Percentiles rank a stretch among this genome's conserved stretches.
Evolutionary conservation across 768 basidiomycete species (phyloP).

Genomic region (Lactarius hatsudake): DNA sequence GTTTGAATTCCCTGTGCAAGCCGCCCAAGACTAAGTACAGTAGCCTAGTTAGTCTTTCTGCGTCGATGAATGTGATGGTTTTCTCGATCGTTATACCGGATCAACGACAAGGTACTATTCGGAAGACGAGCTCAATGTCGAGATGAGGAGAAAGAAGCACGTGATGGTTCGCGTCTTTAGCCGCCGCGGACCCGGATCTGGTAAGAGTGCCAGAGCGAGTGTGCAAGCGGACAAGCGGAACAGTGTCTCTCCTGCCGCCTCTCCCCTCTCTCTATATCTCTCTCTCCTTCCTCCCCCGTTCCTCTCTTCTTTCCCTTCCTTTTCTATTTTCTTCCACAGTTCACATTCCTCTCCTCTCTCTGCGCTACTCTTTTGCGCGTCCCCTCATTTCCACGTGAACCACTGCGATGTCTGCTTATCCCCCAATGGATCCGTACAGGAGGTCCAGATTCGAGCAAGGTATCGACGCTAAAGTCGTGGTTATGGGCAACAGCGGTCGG

Average conservation of each 20-base stretch:
- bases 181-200: background rate
- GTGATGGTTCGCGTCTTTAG: background rate
- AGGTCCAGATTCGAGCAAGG: constrained; percentile 74
- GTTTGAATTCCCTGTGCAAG: constrained; percentile 83
- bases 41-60: constrained; percentile 29
- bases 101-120: background rate
- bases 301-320: background rate
- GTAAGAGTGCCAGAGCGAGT: background rate
- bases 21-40: constrained; percentile 52
- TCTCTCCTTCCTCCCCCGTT: constrained; percentile 29
- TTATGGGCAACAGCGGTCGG: constrained; percentile 80
- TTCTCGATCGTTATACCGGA: background rate
- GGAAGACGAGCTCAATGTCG: background rate
- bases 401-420: constrained; percentile 54
- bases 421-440: constrained; percentile 62
- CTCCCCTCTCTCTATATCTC: constrained; percentile 28
- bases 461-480: constrained; percentile 92
- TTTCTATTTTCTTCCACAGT: constrained; percentile 33
- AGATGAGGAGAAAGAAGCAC: background rate
- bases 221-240: background rate
- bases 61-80: background rate
- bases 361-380: constrained; percentile 42
- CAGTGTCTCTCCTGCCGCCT: background rate
- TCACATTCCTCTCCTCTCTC: constrained; percentile 34
- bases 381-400: constrained; percentile 27